Conservation (phyloP, 345 rosid species). For the Euphorbia peplus region DNA sequence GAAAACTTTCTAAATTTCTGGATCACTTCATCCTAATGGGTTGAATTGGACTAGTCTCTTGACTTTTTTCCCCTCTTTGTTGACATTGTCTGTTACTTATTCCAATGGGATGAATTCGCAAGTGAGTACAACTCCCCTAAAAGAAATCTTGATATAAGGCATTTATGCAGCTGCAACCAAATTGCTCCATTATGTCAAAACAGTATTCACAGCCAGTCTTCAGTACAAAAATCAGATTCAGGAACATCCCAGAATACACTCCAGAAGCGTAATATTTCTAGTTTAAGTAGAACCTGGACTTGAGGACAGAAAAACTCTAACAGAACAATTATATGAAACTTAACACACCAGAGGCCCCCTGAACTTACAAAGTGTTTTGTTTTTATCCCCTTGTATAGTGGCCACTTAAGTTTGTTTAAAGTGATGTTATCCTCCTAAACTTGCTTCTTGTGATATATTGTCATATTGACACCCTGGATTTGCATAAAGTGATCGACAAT, state of each 20-base stretch:
- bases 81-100: background rate
- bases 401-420: no score
- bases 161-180: background rate
- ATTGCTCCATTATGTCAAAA: background rate
- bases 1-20: background rate
- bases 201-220: background rate
- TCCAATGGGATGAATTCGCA: background rate
- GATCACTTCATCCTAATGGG: background rate
- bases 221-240: background rate
- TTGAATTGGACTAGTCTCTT: background rate
- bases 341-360: no score
- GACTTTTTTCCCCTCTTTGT: background rate
- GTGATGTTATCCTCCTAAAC: no score
- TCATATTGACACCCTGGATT: no score
- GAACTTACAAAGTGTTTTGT: no score
- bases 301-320: constrained; percentile 1
- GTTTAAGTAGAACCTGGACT: background rate
- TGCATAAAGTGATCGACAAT: no score
- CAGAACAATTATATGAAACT: background rate
- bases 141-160: background rate
- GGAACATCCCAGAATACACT: background rate
- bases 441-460: no score
- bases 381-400: no score
- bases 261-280: background rate
- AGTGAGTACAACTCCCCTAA: background rate